These are phyloP conservation scores for Pleurotus giganteus DNA, from an alignment of 768 basidiomycete species.

Conservation along the genomic window DNA sequence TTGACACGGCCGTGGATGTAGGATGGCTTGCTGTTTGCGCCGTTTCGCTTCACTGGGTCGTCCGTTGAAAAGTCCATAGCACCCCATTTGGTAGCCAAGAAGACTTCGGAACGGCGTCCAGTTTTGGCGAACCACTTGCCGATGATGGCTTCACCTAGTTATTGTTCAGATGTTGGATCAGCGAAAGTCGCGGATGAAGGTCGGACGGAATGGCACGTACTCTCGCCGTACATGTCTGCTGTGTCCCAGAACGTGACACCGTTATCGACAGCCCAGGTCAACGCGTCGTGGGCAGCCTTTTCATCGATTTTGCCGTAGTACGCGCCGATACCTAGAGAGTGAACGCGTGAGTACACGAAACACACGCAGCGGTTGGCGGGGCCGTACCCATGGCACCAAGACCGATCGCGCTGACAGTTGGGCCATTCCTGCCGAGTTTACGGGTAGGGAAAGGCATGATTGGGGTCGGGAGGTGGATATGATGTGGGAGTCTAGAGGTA, in stretches of 20 bases:
- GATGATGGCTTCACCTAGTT: constrained; percentile 19
- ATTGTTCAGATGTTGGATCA: too few species aligned
- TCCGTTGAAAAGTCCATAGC: constrained; percentile 15
- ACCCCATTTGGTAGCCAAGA: constrained; percentile 27
- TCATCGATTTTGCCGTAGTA: constrained; percentile 23
- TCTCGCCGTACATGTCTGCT: constrained; percentile 20
- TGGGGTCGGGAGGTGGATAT: background rate
- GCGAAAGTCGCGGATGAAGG: too few species aligned
- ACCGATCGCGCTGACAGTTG: constrained; percentile 24
- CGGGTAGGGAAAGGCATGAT: constrained; percentile 15
- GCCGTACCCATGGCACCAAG: constrained; percentile 24
- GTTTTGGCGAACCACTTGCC: constrained; percentile 23
- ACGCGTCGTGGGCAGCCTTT: constrained; percentile 13
- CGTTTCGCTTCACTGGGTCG: background rate
- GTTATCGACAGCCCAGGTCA: constrained; percentile 21
- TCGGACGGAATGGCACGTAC: background rate
- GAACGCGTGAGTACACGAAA: background rate
- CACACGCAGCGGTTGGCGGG: background rate
- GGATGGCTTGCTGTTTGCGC: constrained; percentile 15
- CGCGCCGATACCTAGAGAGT: constrained; percentile 19
- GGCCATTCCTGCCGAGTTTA: constrained; percentile 24
- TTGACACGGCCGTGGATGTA: constrained; percentile 16
- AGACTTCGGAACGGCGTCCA: constrained; percentile 21
- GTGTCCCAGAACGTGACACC: constrained; percentile 23
- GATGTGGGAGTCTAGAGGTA: background rate